These are phyloP conservation scores for Aspergillus chevalieri DNA, from an alignment of 2,329 filamentous ascomycete genomes.

Conservation along the genomic window DNA sequence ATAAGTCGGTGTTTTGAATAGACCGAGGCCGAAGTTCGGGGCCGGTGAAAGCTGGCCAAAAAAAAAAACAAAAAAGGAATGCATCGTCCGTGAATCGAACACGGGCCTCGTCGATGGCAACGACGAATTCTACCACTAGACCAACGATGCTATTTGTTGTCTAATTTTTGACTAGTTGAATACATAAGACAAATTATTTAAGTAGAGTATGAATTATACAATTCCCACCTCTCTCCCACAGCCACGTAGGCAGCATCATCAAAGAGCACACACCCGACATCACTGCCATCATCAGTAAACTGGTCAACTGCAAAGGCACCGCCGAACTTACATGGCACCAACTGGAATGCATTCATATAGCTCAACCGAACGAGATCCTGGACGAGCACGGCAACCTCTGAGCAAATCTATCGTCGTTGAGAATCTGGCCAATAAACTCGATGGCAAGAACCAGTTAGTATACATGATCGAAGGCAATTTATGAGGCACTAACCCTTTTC, in stretches of 20 bases:
- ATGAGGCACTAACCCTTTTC: not conserved
- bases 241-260: not conserved
- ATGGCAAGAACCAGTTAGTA: too few species aligned
- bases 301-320: not conserved
- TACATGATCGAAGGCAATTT: not conserved
- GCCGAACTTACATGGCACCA: constrained; percentile 6
- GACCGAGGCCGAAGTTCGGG: not conserved
- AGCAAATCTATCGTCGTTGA: constrained; percentile 7
- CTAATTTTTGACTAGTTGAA: too few species aligned
- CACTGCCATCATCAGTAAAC: not conserved
- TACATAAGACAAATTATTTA: too few species aligned
- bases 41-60: not conserved
- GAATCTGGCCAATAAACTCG: constrained; percentile 7
- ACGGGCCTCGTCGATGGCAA: constrained; percentile 43
- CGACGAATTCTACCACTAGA: constrained; percentile 43
- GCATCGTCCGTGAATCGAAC: constrained; percentile 43
- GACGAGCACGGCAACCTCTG: constrained; percentile 2
- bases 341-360: constrained; percentile 8
- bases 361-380: constrained; percentile 5
- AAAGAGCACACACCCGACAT: not conserved
- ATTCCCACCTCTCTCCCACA: not conserved
- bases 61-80: constrained; percentile 7
- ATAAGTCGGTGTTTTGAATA: not conserved
- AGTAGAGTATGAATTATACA: not conserved
- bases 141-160: constrained; percentile 31